These are phyloP conservation scores for Cupressus sempervirens DNA, from an alignment of 75 land plant species.

Conservation along the genomic window DNA sequence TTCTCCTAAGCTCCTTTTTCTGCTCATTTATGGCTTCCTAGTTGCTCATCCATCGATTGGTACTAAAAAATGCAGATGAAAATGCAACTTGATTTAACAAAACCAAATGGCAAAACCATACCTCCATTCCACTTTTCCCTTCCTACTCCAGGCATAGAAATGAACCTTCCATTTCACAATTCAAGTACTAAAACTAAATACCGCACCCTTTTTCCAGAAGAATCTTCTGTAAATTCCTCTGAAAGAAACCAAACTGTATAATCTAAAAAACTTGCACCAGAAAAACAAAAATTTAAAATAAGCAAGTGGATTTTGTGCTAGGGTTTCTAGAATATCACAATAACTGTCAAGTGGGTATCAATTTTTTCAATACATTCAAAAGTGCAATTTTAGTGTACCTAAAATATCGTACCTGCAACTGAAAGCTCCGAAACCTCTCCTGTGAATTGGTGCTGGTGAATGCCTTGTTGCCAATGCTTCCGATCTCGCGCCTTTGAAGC, in stretches of 20 bases:
- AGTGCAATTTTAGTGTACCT: neutral
- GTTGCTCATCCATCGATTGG: neutral
- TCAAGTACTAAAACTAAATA: neutral
- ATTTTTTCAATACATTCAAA: neutral
- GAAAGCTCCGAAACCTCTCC: slow-evolving; percentile 37
- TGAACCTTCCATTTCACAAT: neutral
- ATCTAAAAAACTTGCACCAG: neutral
- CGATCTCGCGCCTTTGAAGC: slow-evolving; percentile 80
- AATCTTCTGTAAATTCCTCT: neutral
- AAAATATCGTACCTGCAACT: neutral
- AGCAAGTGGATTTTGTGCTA: neutral
- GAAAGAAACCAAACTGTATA: neutral
- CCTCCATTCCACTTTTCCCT: neutral
- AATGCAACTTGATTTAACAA: neutral
- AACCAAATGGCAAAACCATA: neutral
- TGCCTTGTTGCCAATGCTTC: slow-evolving; percentile 55
- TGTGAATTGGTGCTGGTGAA: slow-evolving; percentile 71
- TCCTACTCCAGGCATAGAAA: neutral
- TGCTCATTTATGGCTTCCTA: neutral
- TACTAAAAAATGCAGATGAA: neutral
- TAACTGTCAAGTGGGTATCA: neutral
- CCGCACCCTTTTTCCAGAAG: neutral
- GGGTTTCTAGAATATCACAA: neutral
- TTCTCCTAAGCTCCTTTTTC: neutral
- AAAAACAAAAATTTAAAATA: neutral